These are phyloP conservation scores for Carex arenaria DNA, from an alignment of 202 grass and related monocot genomes.

Conservation along the genomic window DNA sequence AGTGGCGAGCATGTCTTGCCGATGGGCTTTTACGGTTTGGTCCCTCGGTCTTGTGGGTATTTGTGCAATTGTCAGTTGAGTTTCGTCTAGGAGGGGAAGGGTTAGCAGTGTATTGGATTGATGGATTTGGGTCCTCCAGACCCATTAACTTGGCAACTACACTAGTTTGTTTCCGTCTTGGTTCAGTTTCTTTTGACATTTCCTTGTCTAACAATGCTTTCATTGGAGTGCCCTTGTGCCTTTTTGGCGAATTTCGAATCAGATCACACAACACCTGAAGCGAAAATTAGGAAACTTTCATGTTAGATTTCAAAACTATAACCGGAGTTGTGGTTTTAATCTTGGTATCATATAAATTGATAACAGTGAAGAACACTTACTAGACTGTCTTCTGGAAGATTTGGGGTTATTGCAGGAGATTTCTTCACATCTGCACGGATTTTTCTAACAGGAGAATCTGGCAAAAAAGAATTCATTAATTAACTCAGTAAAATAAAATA, in stretches of 20 bases:
- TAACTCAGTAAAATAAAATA: not conserved
- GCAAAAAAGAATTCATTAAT: constrained; percentile 15
- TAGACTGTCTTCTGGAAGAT: constrained; percentile 41
- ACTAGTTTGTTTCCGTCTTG: constrained; percentile 47
- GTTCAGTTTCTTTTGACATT: constrained; percentile 56
- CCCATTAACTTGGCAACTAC: constrained; percentile 90
- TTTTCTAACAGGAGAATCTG: constrained; percentile 41
- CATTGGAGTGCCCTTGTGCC: constrained; percentile 51
- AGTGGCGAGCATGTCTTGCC: constrained; percentile 23
- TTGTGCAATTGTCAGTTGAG: constrained; percentile 26
- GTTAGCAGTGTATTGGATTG: constrained; percentile 21
- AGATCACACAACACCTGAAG: constrained; percentile 19
- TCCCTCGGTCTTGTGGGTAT: constrained; percentile 14
- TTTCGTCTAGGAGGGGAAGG: constrained; percentile 28
- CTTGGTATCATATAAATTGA: not conserved
- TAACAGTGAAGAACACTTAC: constrained; percentile 34
- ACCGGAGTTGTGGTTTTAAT: not conserved
- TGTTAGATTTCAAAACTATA: not conserved
- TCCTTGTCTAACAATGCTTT: constrained; percentile 80
- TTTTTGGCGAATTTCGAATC: constrained; percentile 21
- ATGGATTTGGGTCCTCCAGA: constrained; percentile 50
- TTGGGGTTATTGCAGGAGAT: constrained; percentile 21
- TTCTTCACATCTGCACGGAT: constrained; percentile 26
- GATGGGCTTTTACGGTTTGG: constrained; percentile 27
- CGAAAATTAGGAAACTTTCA: not conserved